Evolutionary conservation across 345 rosid species (phyloP), one percentile per base, ranked within the genome.

Genomic region (Arabidopsis suecica): DNA sequence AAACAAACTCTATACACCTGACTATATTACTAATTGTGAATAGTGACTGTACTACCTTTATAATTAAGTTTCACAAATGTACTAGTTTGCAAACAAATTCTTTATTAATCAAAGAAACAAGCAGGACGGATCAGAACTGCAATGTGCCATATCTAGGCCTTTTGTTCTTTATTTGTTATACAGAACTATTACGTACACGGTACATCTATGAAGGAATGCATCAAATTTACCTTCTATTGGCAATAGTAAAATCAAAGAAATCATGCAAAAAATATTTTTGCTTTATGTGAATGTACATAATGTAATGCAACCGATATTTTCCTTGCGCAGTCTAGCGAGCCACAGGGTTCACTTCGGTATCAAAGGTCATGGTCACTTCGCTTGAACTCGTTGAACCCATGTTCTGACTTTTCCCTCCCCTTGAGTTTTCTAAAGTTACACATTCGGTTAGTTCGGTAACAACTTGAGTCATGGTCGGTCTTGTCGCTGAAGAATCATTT

Each of bases 391-490:
- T 20, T n/a, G 54, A 48, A 3, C 25, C 54, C 54, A 48, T 48
- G 25, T 48, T 18, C 5, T 8, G 25, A 48, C 25, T 18, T 16
- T 18, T 8, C 11, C 25, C 54, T 18, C 54, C 25, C 2, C 11
- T 48, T 48, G 54, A 7, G 25, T 48, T 18, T 18, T 48, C 54
- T 18, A 18, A 18, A 18, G 25, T 48, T 48, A 48, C 7, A 48
- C 54, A 48, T 5, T 48, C 54, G 54, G 10, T 48, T 48, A 48
- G 8, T 48, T 48, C 54, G 25, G 25, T 48, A 48, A 18, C 25
- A 18, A 48, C 54, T 48, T 48, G 54, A 48, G 54, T 16, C 54
- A 48, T 48, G 54, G 23, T 48, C 2, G 25, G 54, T 48, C 54
- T 48, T 48, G 25, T 23, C 2, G 18, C 18, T 48, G 54, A 18